A percentile compares a stretch with the other conserved stretches of the same genome.
Evolutionary conservation across 768 basidiomycete species (phyloP).

Genomic region (Rhodotorula diobovata): DNA sequence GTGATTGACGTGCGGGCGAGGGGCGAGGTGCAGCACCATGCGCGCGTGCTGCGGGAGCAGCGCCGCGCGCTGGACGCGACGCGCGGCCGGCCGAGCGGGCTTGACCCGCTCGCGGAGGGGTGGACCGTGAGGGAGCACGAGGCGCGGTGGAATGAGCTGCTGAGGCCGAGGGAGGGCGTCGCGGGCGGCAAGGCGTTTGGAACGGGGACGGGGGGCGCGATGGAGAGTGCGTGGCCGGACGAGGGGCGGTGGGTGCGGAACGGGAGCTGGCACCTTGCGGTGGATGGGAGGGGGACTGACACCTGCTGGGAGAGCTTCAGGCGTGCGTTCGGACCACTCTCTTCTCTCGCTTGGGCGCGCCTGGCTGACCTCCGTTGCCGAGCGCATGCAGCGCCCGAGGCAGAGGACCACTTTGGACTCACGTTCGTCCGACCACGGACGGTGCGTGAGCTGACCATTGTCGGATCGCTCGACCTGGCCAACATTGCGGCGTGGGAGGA

Average conservation of each 20-base stretch:
- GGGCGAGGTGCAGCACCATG: neutral
- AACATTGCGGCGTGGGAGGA: constrained; percentile 35
- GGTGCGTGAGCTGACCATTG: constrained; percentile 7
- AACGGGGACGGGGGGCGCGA: neutral
- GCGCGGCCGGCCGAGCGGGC: neutral
- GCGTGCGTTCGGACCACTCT: constrained; percentile 2
- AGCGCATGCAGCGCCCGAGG: constrained; percentile 12
- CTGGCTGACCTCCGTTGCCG: neutral
- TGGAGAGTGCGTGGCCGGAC: constrained; percentile 13
- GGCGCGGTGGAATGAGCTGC: constrained; percentile 5
- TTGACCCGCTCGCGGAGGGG: neutral
- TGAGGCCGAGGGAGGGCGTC: neutral
- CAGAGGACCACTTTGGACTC: constrained; percentile 35
- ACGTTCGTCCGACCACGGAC: constrained; percentile 18
- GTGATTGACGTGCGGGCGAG: neutral
- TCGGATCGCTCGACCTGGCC: constrained; percentile 31
- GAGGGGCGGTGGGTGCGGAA: constrained; percentile 23
- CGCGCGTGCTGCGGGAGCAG: neutral
- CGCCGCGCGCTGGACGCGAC: too few species aligned
- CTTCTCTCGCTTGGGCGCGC: neutral
- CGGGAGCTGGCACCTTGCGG: constrained; percentile 33
- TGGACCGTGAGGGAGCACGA: constrained; percentile 9
- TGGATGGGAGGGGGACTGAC: constrained; percentile 22
- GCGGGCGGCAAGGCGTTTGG: neutral
- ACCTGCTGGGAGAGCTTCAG: constrained; percentile 29